These are phyloP conservation scores for Acorus calamus DNA, from an alignment of 106 monocot species.

Conservation along the genomic window DNA sequence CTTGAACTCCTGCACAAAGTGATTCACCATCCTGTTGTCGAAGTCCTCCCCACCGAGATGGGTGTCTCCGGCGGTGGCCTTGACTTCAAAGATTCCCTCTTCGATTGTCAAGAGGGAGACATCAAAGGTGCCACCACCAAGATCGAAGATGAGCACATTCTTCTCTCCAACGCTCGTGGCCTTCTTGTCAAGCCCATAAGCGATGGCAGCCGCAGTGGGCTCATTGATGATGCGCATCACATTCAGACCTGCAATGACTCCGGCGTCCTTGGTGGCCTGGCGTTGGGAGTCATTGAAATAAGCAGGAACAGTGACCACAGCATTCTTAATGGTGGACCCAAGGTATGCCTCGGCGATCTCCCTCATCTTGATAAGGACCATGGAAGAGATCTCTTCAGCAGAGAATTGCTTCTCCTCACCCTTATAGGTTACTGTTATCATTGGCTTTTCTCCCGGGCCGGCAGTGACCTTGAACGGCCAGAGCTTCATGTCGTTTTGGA, in stretches of 20 bases:
- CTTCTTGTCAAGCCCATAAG: constrained; percentile 84
- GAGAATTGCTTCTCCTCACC: constrained; percentile 45
- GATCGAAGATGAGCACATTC: constrained; percentile 79
- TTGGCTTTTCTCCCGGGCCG: constrained; percentile 40
- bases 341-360: constrained; percentile 61
- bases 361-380: constrained; percentile 50
- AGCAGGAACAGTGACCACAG: constrained; percentile 54
- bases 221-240: constrained; percentile 69
- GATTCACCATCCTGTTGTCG: constrained; percentile 79
- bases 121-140: constrained; percentile 80
- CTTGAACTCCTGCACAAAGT: constrained; percentile 81
- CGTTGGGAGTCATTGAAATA: constrained; percentile 64
- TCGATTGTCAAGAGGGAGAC: constrained; percentile 74
- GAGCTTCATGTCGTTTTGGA: constrained; percentile 34
- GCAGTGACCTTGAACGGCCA: constrained; percentile 48
- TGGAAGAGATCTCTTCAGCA: constrained; percentile 48
- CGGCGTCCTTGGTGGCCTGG: constrained; percentile 75
- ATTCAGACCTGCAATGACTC: constrained; percentile 55
- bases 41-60: constrained; percentile 88
- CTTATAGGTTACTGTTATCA: constrained; percentile 45
- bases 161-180: constrained; percentile 47
- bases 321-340: constrained; percentile 44
- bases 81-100: constrained; percentile 81
- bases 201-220: constrained; percentile 78
- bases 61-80: constrained; percentile 88